These are phyloP conservation scores for Umbelopsis sp. DNA, from an alignment of 192 early-diverging fungal genomes.

Conservation along the genomic window DNA sequence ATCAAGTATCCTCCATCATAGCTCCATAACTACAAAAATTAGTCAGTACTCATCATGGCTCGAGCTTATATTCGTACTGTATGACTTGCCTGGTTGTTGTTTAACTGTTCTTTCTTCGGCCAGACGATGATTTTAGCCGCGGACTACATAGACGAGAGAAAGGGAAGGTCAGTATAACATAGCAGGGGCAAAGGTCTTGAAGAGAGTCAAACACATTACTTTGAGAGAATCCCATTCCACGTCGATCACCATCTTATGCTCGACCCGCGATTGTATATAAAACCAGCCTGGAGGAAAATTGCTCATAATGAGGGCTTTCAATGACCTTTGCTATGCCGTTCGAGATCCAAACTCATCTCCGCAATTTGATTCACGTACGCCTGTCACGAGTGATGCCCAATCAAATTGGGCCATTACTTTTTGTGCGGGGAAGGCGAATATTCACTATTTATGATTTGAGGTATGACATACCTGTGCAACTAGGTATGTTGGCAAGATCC, in stretches of 20 bases:
- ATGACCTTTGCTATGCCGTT: neutral
- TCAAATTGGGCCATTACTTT: no score
- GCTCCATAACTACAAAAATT: conserved; percentile 24
- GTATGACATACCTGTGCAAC: no score
- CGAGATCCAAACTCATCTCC: no score
- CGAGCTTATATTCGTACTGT: neutral
- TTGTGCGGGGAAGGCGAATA: no score
- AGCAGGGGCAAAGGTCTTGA: no score
- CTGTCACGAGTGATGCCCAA: no score
- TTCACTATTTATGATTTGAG: no score
- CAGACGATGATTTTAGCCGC: conserved; percentile 28
- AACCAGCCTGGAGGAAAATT: conserved; percentile 39
- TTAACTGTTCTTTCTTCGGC: conserved; percentile 24
- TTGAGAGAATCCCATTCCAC: conserved; percentile 33
- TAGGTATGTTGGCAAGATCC: no score
- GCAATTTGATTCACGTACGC: no score
- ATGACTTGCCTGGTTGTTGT: conserved; percentile 23
- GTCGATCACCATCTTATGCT: conserved; percentile 32
- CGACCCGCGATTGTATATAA: conserved; percentile 29
- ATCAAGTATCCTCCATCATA: conserved; percentile 38
- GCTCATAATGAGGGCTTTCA: neutral
- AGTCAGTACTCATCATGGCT: neutral
- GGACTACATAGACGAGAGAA: neutral
- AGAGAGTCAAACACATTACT: conserved; percentile 18
- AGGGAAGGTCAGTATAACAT: no score